A percentile compares a stretch with the other conserved stretches of the same genome.
phyloP scores from a whole-genome alignment of 2,329 filamentous ascomycete species.

The Penicillium paneum region DNA sequence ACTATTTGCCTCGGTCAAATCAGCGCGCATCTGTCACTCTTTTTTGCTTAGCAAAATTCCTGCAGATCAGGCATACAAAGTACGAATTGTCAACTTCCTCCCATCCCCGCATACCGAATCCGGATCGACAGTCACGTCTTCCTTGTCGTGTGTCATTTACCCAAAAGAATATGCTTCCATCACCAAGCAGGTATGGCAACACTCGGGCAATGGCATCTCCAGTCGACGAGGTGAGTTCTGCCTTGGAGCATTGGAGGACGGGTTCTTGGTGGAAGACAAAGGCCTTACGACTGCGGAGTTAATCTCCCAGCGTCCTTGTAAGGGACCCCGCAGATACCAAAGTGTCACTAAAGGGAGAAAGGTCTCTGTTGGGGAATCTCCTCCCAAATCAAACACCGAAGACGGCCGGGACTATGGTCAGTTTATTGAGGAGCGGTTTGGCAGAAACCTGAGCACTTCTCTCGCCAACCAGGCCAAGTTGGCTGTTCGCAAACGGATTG shows the following conservation, averaged over 20 bases:
- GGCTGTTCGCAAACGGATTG: slow-evolving; percentile 82
- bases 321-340: slow-evolving; percentile 79
- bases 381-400: slow-evolving; percentile 22
- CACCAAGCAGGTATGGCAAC: slow-evolving; percentile 97
- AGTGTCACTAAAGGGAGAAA: slow-evolving; percentile 40
- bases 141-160: slow-evolving; percentile 69
- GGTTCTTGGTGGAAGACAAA: slow-evolving; percentile 56
- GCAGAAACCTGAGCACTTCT: slow-evolving; percentile 78
- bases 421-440: slow-evolving; percentile 92
- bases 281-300: slow-evolving; percentile 27
- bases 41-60: slow-evolving; percentile 60
- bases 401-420: slow-evolving; percentile 65
- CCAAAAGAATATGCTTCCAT: slow-evolving; percentile 63
- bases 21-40: slow-evolving; percentile 68
- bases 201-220: slow-evolving; percentile 87
- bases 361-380: slow-evolving; percentile 49
- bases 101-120: slow-evolving; percentile 63
- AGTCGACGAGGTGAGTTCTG: slow-evolving; percentile 91
- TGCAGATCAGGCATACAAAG: slow-evolving; percentile 44
- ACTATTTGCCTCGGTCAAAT: slow-evolving; percentile 71
- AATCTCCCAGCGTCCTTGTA: slow-evolving; percentile 45
- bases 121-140: slow-evolving; percentile 53
- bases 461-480: slow-evolving; percentile 78
- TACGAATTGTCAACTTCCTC: slow-evolving; percentile 54
- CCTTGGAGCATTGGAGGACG: slow-evolving; percentile 68